These are phyloP conservation scores for Gynochthodes officinalis DNA, from an alignment of 257 asterid species.

Conservation along the genomic window DNA sequence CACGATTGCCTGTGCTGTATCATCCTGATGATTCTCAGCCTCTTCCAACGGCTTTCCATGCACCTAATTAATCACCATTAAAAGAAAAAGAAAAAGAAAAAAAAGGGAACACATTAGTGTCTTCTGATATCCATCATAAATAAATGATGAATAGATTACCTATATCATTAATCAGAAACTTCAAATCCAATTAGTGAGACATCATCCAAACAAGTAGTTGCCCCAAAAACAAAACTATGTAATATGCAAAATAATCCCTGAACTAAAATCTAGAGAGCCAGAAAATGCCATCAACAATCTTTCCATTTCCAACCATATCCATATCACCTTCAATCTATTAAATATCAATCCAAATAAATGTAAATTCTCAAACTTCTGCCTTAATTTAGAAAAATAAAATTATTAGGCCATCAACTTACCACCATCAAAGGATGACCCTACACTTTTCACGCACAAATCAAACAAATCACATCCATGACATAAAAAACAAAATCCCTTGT, in stretches of 20 bases:
- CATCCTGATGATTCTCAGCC: conserved; percentile 34
- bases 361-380: not conserved
- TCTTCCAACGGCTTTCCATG: conserved; percentile 51
- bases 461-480: not conserved
- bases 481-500: not conserved
- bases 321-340: not conserved
- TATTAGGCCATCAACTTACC: not conserved
- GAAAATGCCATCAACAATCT: no score
- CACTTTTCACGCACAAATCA: not conserved
- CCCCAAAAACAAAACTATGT: not conserved
- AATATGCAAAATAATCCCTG: not conserved
- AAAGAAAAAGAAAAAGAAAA: not conserved
- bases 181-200: not conserved
- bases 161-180: not conserved
- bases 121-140: not conserved
- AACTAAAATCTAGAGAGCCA: no score
- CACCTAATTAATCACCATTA: conserved; percentile 48
- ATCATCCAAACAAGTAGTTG: not conserved
- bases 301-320: not conserved
- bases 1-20: conserved; percentile 19
- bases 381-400: no score
- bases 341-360: not conserved
- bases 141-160: not conserved
- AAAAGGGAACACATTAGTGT: not conserved
- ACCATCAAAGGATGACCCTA: no score